These are phyloP conservation scores for Senna tora DNA, from an alignment of 306 rosid species.

Conservation along the genomic window DNA sequence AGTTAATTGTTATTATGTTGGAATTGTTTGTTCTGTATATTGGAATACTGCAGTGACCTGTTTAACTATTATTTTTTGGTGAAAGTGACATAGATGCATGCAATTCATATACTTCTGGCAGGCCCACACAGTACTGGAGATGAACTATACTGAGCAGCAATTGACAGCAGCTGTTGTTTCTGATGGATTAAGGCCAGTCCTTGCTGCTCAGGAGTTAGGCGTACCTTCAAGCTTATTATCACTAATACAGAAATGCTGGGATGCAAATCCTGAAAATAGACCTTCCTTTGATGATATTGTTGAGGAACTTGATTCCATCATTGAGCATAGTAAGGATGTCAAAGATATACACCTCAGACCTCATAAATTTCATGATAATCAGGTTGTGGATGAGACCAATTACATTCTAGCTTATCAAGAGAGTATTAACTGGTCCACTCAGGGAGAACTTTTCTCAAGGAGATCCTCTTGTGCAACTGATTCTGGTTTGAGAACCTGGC, in stretches of 20 bases:
- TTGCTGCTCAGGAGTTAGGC: slow-evolving; percentile 66
- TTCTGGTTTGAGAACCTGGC: slow-evolving; percentile 49
- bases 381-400: slow-evolving; percentile 39
- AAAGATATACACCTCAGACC: slow-evolving; percentile 41
- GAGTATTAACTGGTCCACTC: slow-evolving; percentile 70
- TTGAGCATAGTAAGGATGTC: slow-evolving; percentile 52
- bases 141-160: slow-evolving; percentile 95
- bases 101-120: slow-evolving; percentile 41
- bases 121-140: slow-evolving; percentile 97
- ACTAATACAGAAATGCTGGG: slow-evolving; percentile 81
- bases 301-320: slow-evolving; percentile 60
- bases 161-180: slow-evolving; percentile 90
- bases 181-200: slow-evolving; percentile 74
- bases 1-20: slow-evolving; percentile 2
- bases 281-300: slow-evolving; percentile 76
- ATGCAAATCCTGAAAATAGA: slow-evolving; percentile 65
- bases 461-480: slow-evolving; percentile 46
- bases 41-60: not conserved
- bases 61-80: not conserved
- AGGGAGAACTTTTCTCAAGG: slow-evolving; percentile 61
- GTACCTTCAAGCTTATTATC: slow-evolving; percentile 66
- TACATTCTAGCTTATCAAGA: slow-evolving; percentile 53
- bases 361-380: slow-evolving; percentile 39
- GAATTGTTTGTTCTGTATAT: slow-evolving; percentile 35
- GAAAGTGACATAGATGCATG: slow-evolving; percentile 27